Conservation (phyloP, 345 rosid genomes). For the Orychophragmus violaceus region DNA sequence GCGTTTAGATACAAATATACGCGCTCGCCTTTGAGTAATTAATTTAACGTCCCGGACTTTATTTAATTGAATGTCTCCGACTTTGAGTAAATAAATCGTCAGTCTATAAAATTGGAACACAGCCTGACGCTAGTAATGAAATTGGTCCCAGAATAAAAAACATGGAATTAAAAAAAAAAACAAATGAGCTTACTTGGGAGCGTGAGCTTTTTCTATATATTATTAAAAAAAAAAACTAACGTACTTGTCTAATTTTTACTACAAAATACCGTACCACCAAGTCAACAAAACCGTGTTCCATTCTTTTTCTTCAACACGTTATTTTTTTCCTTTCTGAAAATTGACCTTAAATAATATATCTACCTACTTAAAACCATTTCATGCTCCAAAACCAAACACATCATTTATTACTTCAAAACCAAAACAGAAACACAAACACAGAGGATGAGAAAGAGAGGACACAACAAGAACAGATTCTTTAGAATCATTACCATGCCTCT, state of each 20-base stretch:
- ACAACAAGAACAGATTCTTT: conserved; percentile 39
- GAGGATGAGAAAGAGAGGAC: conserved; percentile 16
- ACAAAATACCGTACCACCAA: conserved; percentile 7
- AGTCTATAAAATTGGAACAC: no score
- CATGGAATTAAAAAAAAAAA: no score
- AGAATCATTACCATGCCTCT: conserved; percentile 41
- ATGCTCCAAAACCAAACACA: background rate
- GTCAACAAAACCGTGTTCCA: conserved; percentile 22
- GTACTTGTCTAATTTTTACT: background rate
- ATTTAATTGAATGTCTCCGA: no score
- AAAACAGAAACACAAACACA: background rate
- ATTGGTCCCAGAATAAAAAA: no score
- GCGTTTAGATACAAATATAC: no score
- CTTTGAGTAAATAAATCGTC: no score
- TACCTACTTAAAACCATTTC: conserved; percentile 17
- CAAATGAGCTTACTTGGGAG: no score
- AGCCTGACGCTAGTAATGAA: no score
- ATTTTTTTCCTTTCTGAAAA: background rate
- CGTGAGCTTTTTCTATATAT: no score
- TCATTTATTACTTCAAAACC: background rate
- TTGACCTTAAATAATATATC: conserved; percentile 5
- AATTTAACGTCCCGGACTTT: no score
- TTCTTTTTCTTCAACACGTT: conserved; percentile 21
- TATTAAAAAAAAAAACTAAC: background rate
- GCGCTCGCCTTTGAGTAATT: no score